Evolutionary conservation across 805 yeast genomes (phyloP), one percentile per base, ranked within the genome.

Genomic region (Hanseniaspora thailandica): DNA sequence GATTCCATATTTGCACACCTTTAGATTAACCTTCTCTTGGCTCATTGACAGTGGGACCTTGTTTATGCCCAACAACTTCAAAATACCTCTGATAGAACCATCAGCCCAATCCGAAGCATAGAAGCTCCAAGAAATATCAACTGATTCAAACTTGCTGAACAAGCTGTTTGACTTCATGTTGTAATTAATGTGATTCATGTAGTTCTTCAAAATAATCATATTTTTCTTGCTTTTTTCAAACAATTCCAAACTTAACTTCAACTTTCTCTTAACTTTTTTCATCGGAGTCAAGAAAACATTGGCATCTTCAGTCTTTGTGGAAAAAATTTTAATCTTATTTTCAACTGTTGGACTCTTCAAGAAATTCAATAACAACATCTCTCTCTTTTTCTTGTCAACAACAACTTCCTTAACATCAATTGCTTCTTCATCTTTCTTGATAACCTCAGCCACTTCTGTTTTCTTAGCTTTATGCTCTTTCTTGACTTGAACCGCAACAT

Each of bases 401-500:
- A 66, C 57, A 56, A 64, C 69, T 52, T 72, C 68, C 52, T 70
- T 69, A 55, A 67, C 68, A 4, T 0, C 74, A 74, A 30, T 60
- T n/a, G n/a, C n/a, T 55, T 5, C 23, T 17, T 3, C 54, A 61
- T 1, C 84, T 58, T 61, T 23, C 58, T 65, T 25, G 55, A 56
- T 3, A 80, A 59, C 1, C 62, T 54, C 2, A 45, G 56, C 20
- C 49, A 58, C 55, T 71, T 72, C 25, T 77, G 47, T 2, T 59
- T 59, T 8, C 52, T 59, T 0, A 66, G 1, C 58, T 43, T 74
- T 62, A 41, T 71, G 62, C n/a, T 69, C 73, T 0, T 93, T 84
- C 44, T 67, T 64, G 2, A 69, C 62, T 28, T 74, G 74, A 40
- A 74, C 60, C 0, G n/a, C 28, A 10, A 26, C 30, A 13, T 50